Conservation (phyloP, 805 yeast species). For the Wickerhamiella siamensis region DNA sequence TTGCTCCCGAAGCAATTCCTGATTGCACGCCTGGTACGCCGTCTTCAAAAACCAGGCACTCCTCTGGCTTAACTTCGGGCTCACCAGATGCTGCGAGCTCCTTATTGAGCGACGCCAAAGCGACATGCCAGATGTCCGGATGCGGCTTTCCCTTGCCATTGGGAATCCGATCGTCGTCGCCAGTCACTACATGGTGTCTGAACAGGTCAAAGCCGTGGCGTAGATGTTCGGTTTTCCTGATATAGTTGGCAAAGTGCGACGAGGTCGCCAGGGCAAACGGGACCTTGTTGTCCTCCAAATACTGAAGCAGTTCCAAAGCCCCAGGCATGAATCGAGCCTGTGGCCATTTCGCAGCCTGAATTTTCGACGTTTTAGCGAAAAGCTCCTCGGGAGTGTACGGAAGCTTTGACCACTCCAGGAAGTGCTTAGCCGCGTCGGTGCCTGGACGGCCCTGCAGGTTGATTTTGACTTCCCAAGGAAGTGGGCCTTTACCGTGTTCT, state of each 20-base stretch:
- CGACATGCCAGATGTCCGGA: slow-evolving; percentile 85
- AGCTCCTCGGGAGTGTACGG: slow-evolving; percentile 57
- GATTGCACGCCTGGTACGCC: slow-evolving; percentile 84
- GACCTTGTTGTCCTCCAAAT: slow-evolving; percentile 36
- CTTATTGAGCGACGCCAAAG: slow-evolving; percentile 53
- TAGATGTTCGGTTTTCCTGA: slow-evolving; percentile 62
- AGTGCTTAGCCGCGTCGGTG: slow-evolving; percentile 46
- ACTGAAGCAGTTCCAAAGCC: slow-evolving; percentile 50
- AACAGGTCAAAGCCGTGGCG: slow-evolving; percentile 50
- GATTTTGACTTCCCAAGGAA: slow-evolving; percentile 81
- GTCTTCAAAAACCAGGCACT: slow-evolving; percentile 87
- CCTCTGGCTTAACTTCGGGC: slow-evolving; percentile 46
- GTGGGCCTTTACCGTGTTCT: slow-evolving; percentile 56
- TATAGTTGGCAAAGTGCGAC: slow-evolving; percentile 45
- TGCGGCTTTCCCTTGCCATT: slow-evolving; percentile 82
- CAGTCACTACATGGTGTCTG: slow-evolving; percentile 59
- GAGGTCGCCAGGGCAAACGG: slow-evolving; percentile 92
- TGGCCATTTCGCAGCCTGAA: slow-evolving; percentile 49
- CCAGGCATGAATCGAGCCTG: slow-evolving; percentile 65
- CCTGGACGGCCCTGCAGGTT: slow-evolving; percentile 89
- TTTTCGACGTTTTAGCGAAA: slow-evolving; percentile 34
- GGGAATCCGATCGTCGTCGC: slow-evolving; percentile 76
- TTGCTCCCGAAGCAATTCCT: slow-evolving; percentile 69
- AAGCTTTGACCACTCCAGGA: slow-evolving; percentile 55
- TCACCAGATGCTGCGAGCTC: slow-evolving; percentile 32